These are phyloP conservation scores for Wallacemonas sp. DNA, from an alignment of 208 protist species.

Conservation along the genomic window DNA sequence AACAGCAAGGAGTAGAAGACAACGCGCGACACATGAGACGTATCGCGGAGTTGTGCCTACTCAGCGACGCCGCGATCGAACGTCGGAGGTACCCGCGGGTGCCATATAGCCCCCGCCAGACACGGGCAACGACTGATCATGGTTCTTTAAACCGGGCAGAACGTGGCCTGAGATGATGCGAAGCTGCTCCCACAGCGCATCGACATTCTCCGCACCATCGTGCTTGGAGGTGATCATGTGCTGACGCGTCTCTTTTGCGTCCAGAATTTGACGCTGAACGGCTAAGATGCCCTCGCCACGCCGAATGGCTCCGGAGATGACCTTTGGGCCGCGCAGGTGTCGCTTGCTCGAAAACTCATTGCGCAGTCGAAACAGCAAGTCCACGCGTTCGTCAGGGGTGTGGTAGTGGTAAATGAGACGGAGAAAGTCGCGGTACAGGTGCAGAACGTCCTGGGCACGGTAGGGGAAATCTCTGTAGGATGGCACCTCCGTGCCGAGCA, in stretches of 20 bases:
- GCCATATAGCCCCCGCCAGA: conserved; percentile 40
- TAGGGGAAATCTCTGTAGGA: conserved; percentile 77
- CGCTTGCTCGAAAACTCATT: conserved; percentile 76
- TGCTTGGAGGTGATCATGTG: conserved; percentile 28
- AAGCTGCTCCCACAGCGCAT: conserved; percentile 77
- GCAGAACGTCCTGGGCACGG: conserved; percentile 56
- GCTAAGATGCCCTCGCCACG: conserved; percentile 70
- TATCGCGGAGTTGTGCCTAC: too few species aligned
- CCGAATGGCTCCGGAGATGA: conserved; percentile 64
- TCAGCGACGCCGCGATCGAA: conserved; percentile 51
- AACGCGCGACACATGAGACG: too few species aligned
- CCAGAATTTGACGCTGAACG: conserved; percentile 59
- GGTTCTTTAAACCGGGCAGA: conserved; percentile 69
- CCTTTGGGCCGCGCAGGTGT: conserved; percentile 59
- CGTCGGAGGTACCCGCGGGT: conserved; percentile 40
- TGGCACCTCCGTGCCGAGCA: conserved; percentile 71
- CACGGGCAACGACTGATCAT: conserved; percentile 36
- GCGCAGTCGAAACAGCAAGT: conserved; percentile 75
- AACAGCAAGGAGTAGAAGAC: too few species aligned
- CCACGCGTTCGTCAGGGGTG: conserved; percentile 58
- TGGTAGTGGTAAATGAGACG: conserved; percentile 78
- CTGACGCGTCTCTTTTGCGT: conserved; percentile 20
- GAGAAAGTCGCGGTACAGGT: conserved; percentile 78
- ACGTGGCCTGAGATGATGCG: conserved; percentile 64
- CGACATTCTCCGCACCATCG: conserved; percentile 63